These are phyloP conservation scores for Pythium insidiosum DNA, from an alignment of 352 stramenopile genomes.

Conservation along the genomic window DNA sequence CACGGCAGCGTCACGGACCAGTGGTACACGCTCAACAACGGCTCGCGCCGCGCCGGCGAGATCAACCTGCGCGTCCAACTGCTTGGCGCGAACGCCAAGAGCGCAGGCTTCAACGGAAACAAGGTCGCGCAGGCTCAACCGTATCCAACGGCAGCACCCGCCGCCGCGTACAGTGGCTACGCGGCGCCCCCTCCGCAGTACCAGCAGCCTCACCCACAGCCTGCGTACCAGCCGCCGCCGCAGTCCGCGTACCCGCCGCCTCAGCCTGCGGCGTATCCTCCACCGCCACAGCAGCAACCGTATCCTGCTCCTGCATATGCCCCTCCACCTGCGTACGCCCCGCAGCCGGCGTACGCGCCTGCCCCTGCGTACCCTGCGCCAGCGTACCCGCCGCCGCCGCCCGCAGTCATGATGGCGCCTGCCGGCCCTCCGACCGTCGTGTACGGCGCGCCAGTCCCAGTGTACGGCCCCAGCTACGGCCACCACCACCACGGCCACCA, in stretches of 20 bases:
- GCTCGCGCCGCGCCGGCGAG: slow-evolving; percentile 44
- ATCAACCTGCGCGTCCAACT: slow-evolving; percentile 81
- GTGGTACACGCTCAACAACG: slow-evolving; percentile 77
- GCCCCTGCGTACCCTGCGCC: slow-evolving; percentile 12
- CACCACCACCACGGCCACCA: slow-evolving; percentile 28
- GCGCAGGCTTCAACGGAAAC: no score
- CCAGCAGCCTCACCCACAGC: neutral
- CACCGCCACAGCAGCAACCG: slow-evolving; percentile 7
- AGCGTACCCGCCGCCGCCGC: slow-evolving; percentile 21
- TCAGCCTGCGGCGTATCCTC: neutral
- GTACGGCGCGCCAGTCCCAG: slow-evolving; percentile 2
- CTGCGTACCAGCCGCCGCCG: neutral
- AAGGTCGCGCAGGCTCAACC: neutral
- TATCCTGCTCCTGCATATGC: no score
- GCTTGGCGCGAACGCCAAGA: slow-evolving; percentile 11
- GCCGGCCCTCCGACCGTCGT: slow-evolving; percentile 7
- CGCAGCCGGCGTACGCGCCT: slow-evolving; percentile 9
- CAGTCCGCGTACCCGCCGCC: slow-evolving; percentile 5
- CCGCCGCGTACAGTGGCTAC: slow-evolving; percentile 8
- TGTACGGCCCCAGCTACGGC: slow-evolving; percentile 14
- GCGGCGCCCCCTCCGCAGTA: slow-evolving; percentile 16
- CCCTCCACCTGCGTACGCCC: slow-evolving; percentile 3
- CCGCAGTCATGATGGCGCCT: slow-evolving; percentile 18
- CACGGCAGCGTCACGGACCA: slow-evolving; percentile 59
- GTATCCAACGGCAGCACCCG: slow-evolving; percentile 2